Percentiles rank a stretch among this genome's conserved stretches.
Evolutionary conservation across 1,139 yeast species (phyloP).

Genomic region (Geotrichum fermentans): DNA sequence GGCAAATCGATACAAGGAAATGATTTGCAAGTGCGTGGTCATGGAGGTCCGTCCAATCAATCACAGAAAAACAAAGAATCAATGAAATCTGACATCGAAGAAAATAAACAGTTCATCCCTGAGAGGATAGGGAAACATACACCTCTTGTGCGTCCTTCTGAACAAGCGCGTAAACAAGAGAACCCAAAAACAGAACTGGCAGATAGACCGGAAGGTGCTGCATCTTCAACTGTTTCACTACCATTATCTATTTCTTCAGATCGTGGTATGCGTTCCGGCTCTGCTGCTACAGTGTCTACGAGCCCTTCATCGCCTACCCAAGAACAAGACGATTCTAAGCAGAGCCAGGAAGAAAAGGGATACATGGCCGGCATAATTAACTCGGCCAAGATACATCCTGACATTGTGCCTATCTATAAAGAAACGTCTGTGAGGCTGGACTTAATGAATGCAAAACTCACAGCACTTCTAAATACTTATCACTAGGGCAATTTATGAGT

Average conservation of each 20-base stretch:
- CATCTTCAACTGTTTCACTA: background rate
- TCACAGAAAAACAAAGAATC: background rate
- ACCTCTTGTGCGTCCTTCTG: no score
- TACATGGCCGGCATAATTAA: background rate
- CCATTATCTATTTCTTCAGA: conserved; percentile 2
- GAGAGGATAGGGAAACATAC: no score
- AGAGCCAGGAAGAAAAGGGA: background rate
- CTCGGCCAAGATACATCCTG: conserved; percentile 30
- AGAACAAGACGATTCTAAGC: background rate
- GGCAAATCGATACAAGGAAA: conserved; percentile 1
- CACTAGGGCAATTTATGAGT: background rate
- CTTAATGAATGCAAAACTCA: conserved; percentile 22
- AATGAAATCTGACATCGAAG: background rate
- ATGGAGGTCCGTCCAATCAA: background rate
- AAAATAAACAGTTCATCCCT: no score
- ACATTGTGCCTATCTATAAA: conserved; percentile 32
- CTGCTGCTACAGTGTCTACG: conserved; percentile 7
- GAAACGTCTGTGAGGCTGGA: conserved; percentile 33
- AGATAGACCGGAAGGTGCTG: background rate
- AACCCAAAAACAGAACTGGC: background rate
- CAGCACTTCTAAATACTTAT: conserved; percentile 12
- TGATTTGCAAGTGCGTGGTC: no score
- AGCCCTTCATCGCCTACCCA: conserved; percentile 6
- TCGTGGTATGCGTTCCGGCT: conserved; percentile 4
- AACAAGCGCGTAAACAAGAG: background rate